Evolutionary conservation across 2,329 filamentous ascomycete species (phyloP).

Genomic region (Biscogniauxia mediterranea): DNA sequence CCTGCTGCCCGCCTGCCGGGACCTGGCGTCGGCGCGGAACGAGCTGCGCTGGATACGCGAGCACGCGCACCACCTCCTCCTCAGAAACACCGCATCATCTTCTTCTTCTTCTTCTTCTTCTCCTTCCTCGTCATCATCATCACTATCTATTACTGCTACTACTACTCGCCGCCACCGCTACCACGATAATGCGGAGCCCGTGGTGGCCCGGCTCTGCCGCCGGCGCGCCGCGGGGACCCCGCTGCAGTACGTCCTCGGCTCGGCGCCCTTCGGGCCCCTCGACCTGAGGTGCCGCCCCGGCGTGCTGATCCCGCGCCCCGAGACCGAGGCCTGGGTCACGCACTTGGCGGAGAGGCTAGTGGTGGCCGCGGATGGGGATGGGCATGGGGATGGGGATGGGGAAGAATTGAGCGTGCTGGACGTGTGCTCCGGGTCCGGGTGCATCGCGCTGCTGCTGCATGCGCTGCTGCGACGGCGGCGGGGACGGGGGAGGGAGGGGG

Average conservation of each 20-base stretch:
- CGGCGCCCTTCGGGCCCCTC: constrained; percentile 82
- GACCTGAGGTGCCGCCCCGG: constrained; percentile 74
- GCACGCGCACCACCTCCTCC: constrained; percentile 41
- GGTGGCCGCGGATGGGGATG: constrained; percentile 35
- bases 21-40: constrained; percentile 60
- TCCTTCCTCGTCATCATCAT: too few relatives aligned
- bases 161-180: too few relatives aligned
- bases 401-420: constrained; percentile 61
- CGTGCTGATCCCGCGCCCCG: constrained; percentile 81
- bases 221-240: constrained; percentile 64
- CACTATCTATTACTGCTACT: too few relatives aligned
- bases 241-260: constrained; percentile 85
- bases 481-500: too few relatives aligned
- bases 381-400: too few relatives aligned
- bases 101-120: too few relatives aligned
- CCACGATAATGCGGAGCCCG: neutral
- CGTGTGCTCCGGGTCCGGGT: constrained; percentile 87
- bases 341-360: constrained; percentile 46
- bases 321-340: constrained; percentile 68
- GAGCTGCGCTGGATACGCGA: constrained; percentile 73
- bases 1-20: constrained; percentile 63
- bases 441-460: constrained; percentile 77
- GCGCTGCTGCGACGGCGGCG: constrained; percentile 56
- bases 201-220: constrained; percentile 44
- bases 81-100: too few relatives aligned